Base-by-base conservation (phyloP, 768 basidiomycete species). In the Favolaschia claudopus region DNA sequence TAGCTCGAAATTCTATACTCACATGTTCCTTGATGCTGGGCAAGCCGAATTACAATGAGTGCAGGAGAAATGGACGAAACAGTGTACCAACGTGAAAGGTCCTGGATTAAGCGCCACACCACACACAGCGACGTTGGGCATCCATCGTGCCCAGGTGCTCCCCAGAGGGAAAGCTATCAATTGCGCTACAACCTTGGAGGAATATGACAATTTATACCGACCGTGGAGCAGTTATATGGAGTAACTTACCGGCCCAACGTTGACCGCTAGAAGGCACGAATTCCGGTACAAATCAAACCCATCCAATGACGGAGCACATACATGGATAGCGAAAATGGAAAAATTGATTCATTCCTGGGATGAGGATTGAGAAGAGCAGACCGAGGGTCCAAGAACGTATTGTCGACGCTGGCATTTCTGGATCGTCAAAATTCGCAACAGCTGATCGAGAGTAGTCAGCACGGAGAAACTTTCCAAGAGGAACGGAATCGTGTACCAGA, bases 281-380 rank as follows among this genome's bases (percentile, higher is more conserved):
- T 8, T 17, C 39, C 39, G 10, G 34, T n/a, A 36, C 12, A 36
- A n/a, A 10, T 36, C 42, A 32, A 17, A n/a, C 24, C 19, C 33
- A 31, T 82, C 51, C 12, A 20, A 19, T 40, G 77, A 72, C 15
- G 77, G 72, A 44, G 48, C 25, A 42, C 60, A 29, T 57, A 62
- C 60, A 52, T 24, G 89, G 89, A 66, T 84, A 91, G 27, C 89
- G 83, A 63, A 91, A 84, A 71, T 82, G 88, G 72, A 91, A 91
- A 74, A 90, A 91, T 66, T 91, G 89, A 72, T 92, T 92, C 77
- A 91, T 78, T 38, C 89, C 88, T 0, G 90, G 81, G 20, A 92
- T 78, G 46, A 92, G 20, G 62, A 88, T 74, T 0, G 87, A 77
- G 81, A 83, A 87, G 0, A 71, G 22, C 2, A 86, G 58, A 66